Evolutionary conservation across 225 moss, liverwort and hornwort genomes (phyloP), one percentile per base, ranked within the genome.

Genomic region (Pseudisothecium myosuroides): DNA sequence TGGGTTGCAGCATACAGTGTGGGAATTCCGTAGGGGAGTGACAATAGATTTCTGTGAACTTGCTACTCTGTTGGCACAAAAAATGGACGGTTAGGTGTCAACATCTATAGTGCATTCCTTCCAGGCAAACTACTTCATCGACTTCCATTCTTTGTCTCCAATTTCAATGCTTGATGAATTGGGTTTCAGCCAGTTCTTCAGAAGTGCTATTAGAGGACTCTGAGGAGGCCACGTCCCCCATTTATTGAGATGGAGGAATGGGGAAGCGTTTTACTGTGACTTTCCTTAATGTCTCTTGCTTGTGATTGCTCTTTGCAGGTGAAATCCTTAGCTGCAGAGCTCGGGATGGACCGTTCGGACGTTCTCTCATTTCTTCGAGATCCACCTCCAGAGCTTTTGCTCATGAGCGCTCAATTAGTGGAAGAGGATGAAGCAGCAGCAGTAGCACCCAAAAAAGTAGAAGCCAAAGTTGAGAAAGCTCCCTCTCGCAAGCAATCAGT

Each of bases 341-440:
- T 96, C 76, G 92, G 95, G 76, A 91, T 98, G 92, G 95, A 98
- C 76, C 96, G 98, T 63, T 65, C 89, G 54, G 96, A 97, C 87
- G 96, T 98, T 74, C 95, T 98, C 43, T 86, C 96, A 29, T 98
- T 95, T 89, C 93, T 98, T 39, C 93, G 93, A 90, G 91, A 96
- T 83, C 97, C 98, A 83, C 95, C 97, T 95, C 95, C 96, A 34
- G 97, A 98, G 68, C 95, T 97, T 84, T 77, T 97, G 89, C 92
- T 97, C 80, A 92, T 93, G 91, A 88, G 93, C 88, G 95, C 93
- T 56, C 89, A 95, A 36, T 92, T 97, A 31, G 92, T 82, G 8
- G 76, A 72, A 62, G 87, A 93, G 73, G 66, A 87, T 81, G 88
- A 83, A 62, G 91, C 56, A 58, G 90, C 73, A 63, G 84, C 79